A percentile compares a stretch with the other conserved stretches of the same genome.
These are phyloP conservation scores for Penicillium sclerotigenum DNA, from an alignment of 2,329 filamentous ascomycete species.

Conservation along the genomic window DNA sequence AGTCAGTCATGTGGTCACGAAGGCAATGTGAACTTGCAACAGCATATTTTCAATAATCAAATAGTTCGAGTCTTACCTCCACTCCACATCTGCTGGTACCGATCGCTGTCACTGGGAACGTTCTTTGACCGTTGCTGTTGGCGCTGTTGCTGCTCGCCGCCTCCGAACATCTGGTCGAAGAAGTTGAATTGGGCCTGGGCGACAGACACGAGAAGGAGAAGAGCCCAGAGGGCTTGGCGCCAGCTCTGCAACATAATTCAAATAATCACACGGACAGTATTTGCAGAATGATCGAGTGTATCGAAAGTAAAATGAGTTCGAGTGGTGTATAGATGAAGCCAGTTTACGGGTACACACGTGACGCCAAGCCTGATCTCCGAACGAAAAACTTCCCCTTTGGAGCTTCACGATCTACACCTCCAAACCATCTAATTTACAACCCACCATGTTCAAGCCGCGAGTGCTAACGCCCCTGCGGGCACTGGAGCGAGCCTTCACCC, in stretches of 20 bases:
- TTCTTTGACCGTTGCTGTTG: slow-evolving; percentile 65
- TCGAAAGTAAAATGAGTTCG: neutral
- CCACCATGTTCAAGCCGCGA: slow-evolving; percentile 45
- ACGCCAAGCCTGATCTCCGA: slow-evolving; percentile 27
- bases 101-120: slow-evolving; percentile 75
- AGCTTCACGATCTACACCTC: slow-evolving; percentile 17
- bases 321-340: slow-evolving; percentile 27
- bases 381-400: slow-evolving; percentile 30
- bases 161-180: slow-evolving; percentile 95
- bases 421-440: slow-evolving; percentile 15
- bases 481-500: slow-evolving; percentile 37
- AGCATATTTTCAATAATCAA: neutral
- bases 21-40: neutral
- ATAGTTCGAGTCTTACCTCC: slow-evolving; percentile 51
- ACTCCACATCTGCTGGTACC: slow-evolving; percentile 72
- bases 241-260: slow-evolving; percentile 28
- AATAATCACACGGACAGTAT: neutral
- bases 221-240: slow-evolving; percentile 33
- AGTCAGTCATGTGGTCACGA: slow-evolving; percentile 13
- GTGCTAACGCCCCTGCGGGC: slow-evolving; percentile 39
- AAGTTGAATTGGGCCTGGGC: slow-evolving; percentile 85
- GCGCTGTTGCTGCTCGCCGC: slow-evolving; percentile 54
- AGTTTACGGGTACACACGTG: slow-evolving; percentile 30
- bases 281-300: neutral
- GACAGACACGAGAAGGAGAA: slow-evolving; percentile 59